Conservation (phyloP, 2,329 filamentous ascomycete species). For the Ceratocystis alfenasii region DNA sequence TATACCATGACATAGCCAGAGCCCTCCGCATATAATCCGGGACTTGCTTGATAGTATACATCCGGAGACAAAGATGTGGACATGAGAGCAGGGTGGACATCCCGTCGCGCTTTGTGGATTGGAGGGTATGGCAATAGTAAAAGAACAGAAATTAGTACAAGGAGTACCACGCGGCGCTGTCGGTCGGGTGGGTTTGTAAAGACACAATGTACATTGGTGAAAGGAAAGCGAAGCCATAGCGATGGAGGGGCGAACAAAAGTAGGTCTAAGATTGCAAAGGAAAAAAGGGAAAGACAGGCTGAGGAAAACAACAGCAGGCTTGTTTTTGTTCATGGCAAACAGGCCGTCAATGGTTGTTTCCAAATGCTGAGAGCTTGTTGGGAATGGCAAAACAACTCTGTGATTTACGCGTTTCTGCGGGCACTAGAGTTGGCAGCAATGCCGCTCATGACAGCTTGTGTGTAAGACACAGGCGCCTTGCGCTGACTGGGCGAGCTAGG, state of each 20-base stretch:
- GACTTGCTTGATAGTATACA: neutral
- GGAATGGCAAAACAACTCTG: neutral
- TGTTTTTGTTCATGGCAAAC: constrained; percentile 6
- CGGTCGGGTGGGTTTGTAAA: neutral
- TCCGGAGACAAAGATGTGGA: neutral
- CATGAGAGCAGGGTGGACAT: neutral
- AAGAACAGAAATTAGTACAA: constrained; percentile 10
- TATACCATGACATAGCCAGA: neutral
- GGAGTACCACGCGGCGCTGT: neutral
- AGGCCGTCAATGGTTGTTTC: neutral
- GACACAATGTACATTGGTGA: constrained; percentile 13
- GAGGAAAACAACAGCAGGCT: neutral
- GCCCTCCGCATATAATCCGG: neutral
- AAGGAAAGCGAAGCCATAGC: neutral
- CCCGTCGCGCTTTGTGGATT: neutral
- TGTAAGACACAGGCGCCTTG: neutral
- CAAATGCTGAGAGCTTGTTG: no score
- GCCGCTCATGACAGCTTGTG: constrained; percentile 6
- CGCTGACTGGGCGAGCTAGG: constrained; percentile 35
- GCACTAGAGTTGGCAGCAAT: constrained; percentile 5
- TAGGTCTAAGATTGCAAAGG: neutral
- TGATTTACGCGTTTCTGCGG: constrained; percentile 12
- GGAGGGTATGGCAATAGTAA: neutral
- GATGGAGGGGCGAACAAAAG: no score
- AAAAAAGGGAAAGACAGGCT: neutral